Evolutionary conservation across 495 filamentous ascomycete genomes (phyloP).

Genomic region (Penicillium soppii): DNA sequence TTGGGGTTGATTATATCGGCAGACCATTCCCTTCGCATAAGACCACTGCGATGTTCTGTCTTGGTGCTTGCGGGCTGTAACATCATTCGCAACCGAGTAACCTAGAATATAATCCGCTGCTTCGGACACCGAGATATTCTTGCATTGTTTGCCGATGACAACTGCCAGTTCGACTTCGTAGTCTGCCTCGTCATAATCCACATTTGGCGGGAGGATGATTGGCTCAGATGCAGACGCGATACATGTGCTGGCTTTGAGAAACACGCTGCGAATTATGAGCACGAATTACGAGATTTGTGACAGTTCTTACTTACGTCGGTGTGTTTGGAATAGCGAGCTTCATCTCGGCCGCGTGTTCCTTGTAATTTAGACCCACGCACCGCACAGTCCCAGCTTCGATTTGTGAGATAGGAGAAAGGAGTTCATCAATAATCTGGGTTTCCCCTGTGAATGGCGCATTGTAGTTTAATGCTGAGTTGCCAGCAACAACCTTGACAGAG

Average conservation of each 20-base stretch:
- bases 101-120: slow-evolving; percentile 67
- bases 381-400: slow-evolving; percentile 19
- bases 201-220: slow-evolving; percentile 9
- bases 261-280: slow-evolving; percentile 4
- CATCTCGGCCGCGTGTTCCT: slow-evolving; percentile 37
- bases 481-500: not conserved
- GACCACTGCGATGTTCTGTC: slow-evolving; percentile 69
- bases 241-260: slow-evolving; percentile 11
- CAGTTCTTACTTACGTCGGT: slow-evolving; percentile 5
- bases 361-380: slow-evolving; percentile 46
- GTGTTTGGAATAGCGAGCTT: slow-evolving; percentile 23
- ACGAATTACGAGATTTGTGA: not conserved
- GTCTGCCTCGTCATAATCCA: slow-evolving; percentile 36
- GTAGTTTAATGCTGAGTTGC: slow-evolving; percentile 7
- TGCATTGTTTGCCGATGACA: slow-evolving; percentile 63
- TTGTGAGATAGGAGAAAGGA: slow-evolving; percentile 11
- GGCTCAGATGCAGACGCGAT: slow-evolving; percentile 13
- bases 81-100: slow-evolving; percentile 68
- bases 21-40: slow-evolving; percentile 63
- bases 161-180: slow-evolving; percentile 73
- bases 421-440: not conserved
- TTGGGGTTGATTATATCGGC: not conserved
- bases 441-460: slow-evolving; percentile 10
- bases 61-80: slow-evolving; percentile 72
- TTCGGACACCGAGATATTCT: slow-evolving; percentile 55